Percentiles rank a stretch among this genome's conserved stretches.
Conservation (phyloP, 78 protist genomes). For the Cavenderia fasciculata region DNA sequence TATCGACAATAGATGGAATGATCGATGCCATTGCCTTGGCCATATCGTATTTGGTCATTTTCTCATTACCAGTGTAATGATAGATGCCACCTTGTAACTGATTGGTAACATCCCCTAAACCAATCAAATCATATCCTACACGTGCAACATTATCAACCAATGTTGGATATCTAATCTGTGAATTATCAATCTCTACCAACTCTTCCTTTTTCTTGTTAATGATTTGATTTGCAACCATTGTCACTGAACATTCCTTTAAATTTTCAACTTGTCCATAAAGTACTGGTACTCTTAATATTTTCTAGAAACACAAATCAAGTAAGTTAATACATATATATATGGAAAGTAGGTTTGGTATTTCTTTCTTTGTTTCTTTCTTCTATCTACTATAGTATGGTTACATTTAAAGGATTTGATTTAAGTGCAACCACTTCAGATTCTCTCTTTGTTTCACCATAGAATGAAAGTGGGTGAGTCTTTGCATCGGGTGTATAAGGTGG, state of each 20-base stretch:
- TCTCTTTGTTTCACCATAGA: slow-evolving; percentile 56
- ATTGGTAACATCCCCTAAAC: not conserved
- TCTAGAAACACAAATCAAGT: too few species aligned
- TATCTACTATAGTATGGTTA: not conserved
- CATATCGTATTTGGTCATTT: slow-evolving; percentile 47
- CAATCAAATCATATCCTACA: not conserved
- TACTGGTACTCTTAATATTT: slow-evolving; percentile 56
- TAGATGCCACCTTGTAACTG: not conserved
- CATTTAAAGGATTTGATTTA: slow-evolving; percentile 1
- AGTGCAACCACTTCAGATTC: slow-evolving; percentile 18
- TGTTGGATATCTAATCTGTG: slow-evolving; percentile 61
- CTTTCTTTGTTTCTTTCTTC: not conserved
- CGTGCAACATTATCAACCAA: slow-evolving; percentile 64
- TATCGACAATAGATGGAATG: not conserved
- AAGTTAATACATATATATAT: too few species aligned
- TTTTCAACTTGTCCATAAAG: slow-evolving; percentile 55
- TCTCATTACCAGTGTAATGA: slow-evolving; percentile 14
- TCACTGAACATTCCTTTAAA: slow-evolving; percentile 34
- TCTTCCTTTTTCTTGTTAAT: not conserved
- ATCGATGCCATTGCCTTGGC: slow-evolving; percentile 20
- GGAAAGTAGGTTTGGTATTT: not conserved
- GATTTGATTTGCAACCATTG: slow-evolving; percentile 37
- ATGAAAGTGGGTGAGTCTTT: slow-evolving; percentile 35
- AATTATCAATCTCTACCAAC: slow-evolving; percentile 51
- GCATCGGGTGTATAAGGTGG: slow-evolving; percentile 37